Percentiles rank a stretch among this genome's conserved stretches.
These are phyloP conservation scores for Acanthamoeba royreba DNA, from an alignment of 208 protist genomes.

Conservation along the genomic window DNA sequence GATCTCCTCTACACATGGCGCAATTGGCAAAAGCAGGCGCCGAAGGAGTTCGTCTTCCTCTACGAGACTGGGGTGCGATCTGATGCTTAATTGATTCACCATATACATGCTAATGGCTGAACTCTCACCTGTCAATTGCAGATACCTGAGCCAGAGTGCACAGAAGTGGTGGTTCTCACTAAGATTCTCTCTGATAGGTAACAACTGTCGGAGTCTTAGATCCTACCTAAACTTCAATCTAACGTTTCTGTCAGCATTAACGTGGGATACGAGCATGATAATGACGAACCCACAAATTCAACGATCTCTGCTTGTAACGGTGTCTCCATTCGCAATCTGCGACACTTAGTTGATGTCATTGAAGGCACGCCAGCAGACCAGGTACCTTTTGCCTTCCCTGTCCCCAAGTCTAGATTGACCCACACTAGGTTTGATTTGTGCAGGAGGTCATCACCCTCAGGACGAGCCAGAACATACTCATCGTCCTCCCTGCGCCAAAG, in stretches of 20 bases:
- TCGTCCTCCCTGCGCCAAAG: background rate
- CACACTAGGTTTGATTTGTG: background rate
- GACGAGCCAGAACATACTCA: background rate
- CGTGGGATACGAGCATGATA: background rate
- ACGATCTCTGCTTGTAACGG: background rate
- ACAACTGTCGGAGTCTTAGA: background rate
- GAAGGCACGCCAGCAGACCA: background rate
- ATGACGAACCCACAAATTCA: background rate
- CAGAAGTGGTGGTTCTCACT: background rate
- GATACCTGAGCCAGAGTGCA: background rate
- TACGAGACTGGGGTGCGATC: background rate
- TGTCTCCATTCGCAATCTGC: background rate
- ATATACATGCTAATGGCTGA: too few species aligned
- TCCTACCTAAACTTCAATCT: background rate
- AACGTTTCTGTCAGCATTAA: background rate
- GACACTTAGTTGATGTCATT: background rate
- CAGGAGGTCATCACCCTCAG: background rate
- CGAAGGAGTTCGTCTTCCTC: conserved; percentile 18
- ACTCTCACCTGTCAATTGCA: background rate
- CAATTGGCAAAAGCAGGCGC: conserved; percentile 49
- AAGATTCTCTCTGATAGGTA: background rate
- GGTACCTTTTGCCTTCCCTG: background rate
- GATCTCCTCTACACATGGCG: conserved; percentile 31
- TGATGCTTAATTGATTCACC: too few species aligned
- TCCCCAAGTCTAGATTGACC: background rate